Base-by-base conservation (phyloP, 192 early-diverging fungal genomes). In the Gamsiella multidivaricata region DNA sequence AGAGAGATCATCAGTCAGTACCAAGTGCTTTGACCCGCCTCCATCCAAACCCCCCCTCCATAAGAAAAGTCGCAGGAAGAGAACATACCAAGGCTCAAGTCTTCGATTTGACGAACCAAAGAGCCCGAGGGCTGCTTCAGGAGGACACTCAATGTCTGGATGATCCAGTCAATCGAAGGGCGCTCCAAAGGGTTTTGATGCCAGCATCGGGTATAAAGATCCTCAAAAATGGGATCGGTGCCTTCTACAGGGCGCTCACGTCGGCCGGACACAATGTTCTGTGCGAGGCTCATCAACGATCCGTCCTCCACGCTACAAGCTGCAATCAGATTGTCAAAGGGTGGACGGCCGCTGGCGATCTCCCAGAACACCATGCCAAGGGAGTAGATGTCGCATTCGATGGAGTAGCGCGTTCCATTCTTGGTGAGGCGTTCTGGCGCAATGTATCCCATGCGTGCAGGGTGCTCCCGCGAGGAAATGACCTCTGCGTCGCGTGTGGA, bases 341-440 rank as follows among this genome's bases (percentile, higher is more conserved):
- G 73, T 25, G 65, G 73, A 8, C 73, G 73, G 32, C 73, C 73
- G 14, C 57, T 61, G 6, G 73, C 29, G 11, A 76, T 76, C 37
- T 76, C 73, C 73, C 73, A 76, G 62, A 76, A 68, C 53, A 76
- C 59, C 73, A 76, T 76, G 22, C 73, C 72, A 49, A 76, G 45
- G 5, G 73, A 52, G 28, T 76, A 76, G 18, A 76, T 76, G 54
- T 76, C 73, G 25, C 73, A 76, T 23, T 76, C 73, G 20, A 68
- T 76, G 12, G 73, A 76, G 37, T 76, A 76, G 10, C 73, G 64
- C 5, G 65, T 66, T n/a, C 64, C 64, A 17, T 47, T 76, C 34
- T 66, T 62, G 50, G 64, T 67, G 32, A 76, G 59, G 5, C 73
- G 57, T 9, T 76, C 73, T 9, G 73, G 73, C 15, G 73, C 73